Base-by-base conservation (phyloP, 306 rosid species). In the Myrica gale region DNA sequence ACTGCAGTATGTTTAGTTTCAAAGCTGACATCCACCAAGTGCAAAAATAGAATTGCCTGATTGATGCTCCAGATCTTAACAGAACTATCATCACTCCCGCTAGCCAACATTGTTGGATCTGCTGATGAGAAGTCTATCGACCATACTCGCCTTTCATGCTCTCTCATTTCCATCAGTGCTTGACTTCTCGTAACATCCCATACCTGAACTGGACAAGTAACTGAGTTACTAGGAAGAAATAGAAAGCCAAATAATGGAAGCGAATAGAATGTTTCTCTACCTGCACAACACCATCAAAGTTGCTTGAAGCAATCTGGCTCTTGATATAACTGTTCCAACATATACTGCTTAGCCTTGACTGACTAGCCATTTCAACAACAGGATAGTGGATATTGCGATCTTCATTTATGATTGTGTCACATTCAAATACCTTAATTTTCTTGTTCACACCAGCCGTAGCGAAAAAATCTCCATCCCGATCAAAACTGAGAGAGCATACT, bases 21-120 rank as follows among this genome's bases (percentile, higher is more conserved):
- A 91, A 93, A 93, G 96, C 94, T 84, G 97, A 91, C 86, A 93
- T 87, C 91, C 97, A 91, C 96, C 91, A 91, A 93, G 91, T 87
- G 96, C 88, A 90, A 92, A 84, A 96, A 81, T 92, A 91, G 87
- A 96, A 90, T 95, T 96, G 97, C 99, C 99, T 96, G 99, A 92
- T 96, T 96, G 92, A 96, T 96, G 88, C 97, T 96, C 99, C 99
- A 96, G 85, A 96, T 97, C 97, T 96, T 96, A 61, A 96, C 98
- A 50, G 90, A 89, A 74, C 96, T 85, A 69, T 96, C 99, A 37
- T 96, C 98, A 51, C 99, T 92, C 74, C 99, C 99, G 37, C 99
- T 96, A 32, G 97, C 98, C 78, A 96, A 81, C 89, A 96, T 80
- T 73, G 99, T 96, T 26, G 99, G 99, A 76, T 96, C 93, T 46